Base-by-base conservation (phyloP, 495 filamentous ascomycete genomes). In the Viridothelium virens region DNA sequence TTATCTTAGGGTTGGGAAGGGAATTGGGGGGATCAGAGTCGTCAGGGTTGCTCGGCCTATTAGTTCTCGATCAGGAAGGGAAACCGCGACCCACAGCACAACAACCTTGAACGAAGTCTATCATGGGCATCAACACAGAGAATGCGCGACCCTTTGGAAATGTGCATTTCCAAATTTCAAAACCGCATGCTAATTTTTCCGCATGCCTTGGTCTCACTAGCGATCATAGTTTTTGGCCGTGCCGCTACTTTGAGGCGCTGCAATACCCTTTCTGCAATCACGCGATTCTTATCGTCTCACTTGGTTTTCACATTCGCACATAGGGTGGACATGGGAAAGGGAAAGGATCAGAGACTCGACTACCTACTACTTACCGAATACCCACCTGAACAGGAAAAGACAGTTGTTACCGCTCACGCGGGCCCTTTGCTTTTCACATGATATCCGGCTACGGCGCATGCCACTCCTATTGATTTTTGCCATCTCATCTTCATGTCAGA, bases 121-220 rank as follows among this genome's bases (percentile, higher is more conserved):
- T 59, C 14, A 14, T 31, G 36, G 11, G 5, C 16, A 53, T 34
- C 31, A 59, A 36, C 31, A 33, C 5, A 18, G 31, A 3, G 10
- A 5, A 53, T 53, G 7, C 25, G 25, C 25, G 48, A 18, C 12
- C 48, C 25, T 53, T 18, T 7, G 9, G 9, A 46, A 46, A 16
- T 53, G 14, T 53, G 12, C 41, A 16, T 9, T 59, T 36, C 31
- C 7, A 59, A 34, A 38, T 59, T 59, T 36, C 31, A 59, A 59
- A 59, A 59, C 31, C 53, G 53, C 53, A 59, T 59, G 7, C 31
- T 33, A 36, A 59, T 59, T 59, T 59, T 36, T 59, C 53, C 53
- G 53, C 53, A 59, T 59, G 33, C 31, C 53, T 59, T 59, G 41
- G 41, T 18, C 48, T 53, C 16, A 53, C 48, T 18, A 53, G 48